Conservation (phyloP, 176 grass and related monocot species). For the Triticum dicoccoides region DNA sequence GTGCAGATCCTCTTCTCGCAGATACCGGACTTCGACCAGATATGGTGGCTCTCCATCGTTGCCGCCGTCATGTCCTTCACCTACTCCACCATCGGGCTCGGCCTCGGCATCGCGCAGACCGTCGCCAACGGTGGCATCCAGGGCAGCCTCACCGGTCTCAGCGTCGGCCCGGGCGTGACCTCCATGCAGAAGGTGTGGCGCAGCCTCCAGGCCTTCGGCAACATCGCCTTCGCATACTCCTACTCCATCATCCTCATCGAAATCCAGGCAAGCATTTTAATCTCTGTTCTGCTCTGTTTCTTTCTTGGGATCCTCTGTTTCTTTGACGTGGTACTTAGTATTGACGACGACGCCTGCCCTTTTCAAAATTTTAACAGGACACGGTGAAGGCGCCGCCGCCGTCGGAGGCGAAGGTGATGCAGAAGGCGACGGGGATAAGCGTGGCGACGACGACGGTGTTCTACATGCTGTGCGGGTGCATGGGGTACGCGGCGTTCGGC, state of each 20-base stretch:
- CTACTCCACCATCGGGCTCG: slow-evolving; percentile 60
- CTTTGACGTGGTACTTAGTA: background rate
- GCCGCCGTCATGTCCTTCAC: slow-evolving; percentile 78
- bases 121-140: slow-evolving; percentile 38
- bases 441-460: slow-evolving; percentile 68
- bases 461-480: slow-evolving; percentile 89
- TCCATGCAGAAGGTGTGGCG: slow-evolving; percentile 45
- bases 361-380: slow-evolving; percentile 29
- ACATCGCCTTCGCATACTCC: slow-evolving; percentile 70
- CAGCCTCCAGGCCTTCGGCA: slow-evolving; percentile 58
- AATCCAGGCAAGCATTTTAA: slow-evolving; percentile 42
- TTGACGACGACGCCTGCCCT: background rate
- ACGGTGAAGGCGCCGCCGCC: slow-evolving; percentile 76
- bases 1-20: slow-evolving; percentile 55
- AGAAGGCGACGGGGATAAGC: slow-evolving; percentile 61
- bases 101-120: slow-evolving; percentile 51
- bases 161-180: slow-evolving; percentile 31
- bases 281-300: background rate
- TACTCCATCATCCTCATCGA: slow-evolving; percentile 67
- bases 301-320: background rate
- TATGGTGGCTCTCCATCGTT: slow-evolving; percentile 80
- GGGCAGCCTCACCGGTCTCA: slow-evolving; percentile 62
- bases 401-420: slow-evolving; percentile 84
- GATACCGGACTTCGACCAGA: slow-evolving; percentile 69
- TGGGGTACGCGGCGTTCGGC: slow-evolving; percentile 91